Conservation (phyloP, 352 stramenopile species). For the Pythium insidiosum region DNA sequence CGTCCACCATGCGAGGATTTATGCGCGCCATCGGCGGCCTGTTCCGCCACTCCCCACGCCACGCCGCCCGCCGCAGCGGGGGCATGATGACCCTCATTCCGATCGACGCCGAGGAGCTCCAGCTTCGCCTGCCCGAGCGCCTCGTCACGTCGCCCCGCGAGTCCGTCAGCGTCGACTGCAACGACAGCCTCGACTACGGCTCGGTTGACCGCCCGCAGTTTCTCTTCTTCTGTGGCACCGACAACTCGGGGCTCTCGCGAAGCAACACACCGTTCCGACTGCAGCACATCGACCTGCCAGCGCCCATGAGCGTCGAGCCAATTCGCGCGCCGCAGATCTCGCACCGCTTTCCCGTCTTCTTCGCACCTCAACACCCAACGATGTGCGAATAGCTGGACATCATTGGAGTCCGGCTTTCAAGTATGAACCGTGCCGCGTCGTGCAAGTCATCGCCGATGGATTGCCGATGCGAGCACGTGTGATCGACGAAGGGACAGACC, state of each 20-base stretch:
- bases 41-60: slow-evolving; percentile 14
- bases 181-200: slow-evolving; percentile 26
- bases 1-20: slow-evolving; percentile 50
- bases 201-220: slow-evolving; percentile 62
- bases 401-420: too few species aligned
- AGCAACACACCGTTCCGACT: slow-evolving; percentile 3
- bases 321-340: slow-evolving; percentile 36
- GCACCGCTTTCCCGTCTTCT: slow-evolving; percentile 71
- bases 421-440: too few species aligned
- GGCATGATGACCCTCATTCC: slow-evolving; percentile 11
- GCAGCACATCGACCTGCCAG: slow-evolving; percentile 4
- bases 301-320: slow-evolving; percentile 18
- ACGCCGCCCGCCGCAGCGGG: not conserved
- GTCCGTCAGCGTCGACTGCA: not conserved
- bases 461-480: not conserved
- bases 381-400: slow-evolving; percentile 6
- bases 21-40: slow-evolving; percentile 57
- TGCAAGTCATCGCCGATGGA: not conserved
- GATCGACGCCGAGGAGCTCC: slow-evolving; percentile 14
- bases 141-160: not conserved
- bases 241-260: slow-evolving; percentile 15
- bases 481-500: not conserved
- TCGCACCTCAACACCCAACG: slow-evolving; percentile 18
- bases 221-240: slow-evolving; percentile 72
- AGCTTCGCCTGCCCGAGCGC: slow-evolving; percentile 6